Base-by-base conservation (phyloP, 2,329 filamentous ascomycete species). In the Botrytis fragariae region DNA sequence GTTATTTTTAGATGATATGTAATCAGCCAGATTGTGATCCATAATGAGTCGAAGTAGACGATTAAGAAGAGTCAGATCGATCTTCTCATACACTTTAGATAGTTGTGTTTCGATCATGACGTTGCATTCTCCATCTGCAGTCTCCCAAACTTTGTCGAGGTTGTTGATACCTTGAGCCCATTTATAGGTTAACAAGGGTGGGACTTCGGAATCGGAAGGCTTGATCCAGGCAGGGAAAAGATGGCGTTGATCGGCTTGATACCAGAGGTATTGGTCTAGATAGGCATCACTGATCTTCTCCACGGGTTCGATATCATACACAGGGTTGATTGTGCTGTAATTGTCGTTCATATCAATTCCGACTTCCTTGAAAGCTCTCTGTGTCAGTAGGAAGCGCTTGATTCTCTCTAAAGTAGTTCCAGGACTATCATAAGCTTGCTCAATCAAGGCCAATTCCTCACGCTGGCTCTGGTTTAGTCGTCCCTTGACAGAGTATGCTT, bases 261-360 rank as follows among this genome's bases (percentile, higher is more conserved):
- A 99, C 96, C 97, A 99, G 16, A 99, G 87, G 80, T 99, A 99
- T 81, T 99, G 97, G 80, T 99, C 96, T 67, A 99, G 89, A 79
- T 99, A 99, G 4, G 96, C 97, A 83, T 99, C 96, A 57, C 95
- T 99, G 78, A 99, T 99, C 86, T 99, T 99, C 86, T 99, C 96
- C 74, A 99, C 98, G 0, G 96, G 96, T 83, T 99, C 97, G 74
- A 99, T 96, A 78, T 99, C 96, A 81, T 99, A 99, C 1, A 99
- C 96, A 0, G 96, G 97, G 81, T 99, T 99, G 86, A 99, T 99
- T 29, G 94, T 95, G 86, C 91, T 98, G 85, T 99, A 99, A 81
- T 99, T 99, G 84, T 99, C 96, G 82, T 99, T 99, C 96, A 99
- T 99, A 81, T 99, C 96, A 77, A 99, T 99, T 72, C 95, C 96